These are phyloP conservation scores for Spergularia marina DNA, from an alignment of 148 eudicot species.

Conservation along the genomic window DNA sequence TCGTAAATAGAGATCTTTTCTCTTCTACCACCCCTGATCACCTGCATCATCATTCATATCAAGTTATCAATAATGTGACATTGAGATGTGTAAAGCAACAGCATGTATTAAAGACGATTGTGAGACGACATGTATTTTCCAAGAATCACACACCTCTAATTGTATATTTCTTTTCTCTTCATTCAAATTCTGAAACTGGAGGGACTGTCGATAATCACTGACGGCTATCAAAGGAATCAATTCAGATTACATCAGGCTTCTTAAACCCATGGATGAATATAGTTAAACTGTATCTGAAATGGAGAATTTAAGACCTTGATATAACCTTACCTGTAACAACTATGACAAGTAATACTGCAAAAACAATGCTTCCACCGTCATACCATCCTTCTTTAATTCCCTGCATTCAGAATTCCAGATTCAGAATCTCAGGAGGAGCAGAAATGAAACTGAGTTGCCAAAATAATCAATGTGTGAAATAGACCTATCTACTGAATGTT, in stretches of 20 bases:
- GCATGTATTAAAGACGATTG: no score
- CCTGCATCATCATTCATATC: constrained; percentile 34
- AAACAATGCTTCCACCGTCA: constrained; percentile 95
- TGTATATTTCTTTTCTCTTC: constrained; percentile 82
- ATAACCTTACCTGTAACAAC: constrained; percentile 60
- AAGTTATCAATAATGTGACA: background rate
- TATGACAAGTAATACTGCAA: constrained; percentile 88
- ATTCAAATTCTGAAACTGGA: constrained; percentile 82
- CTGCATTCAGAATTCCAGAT: constrained; percentile 32
- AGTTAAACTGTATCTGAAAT: background rate
- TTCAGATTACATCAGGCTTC: background rate
- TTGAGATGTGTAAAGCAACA: background rate
- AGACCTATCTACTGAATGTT: background rate
- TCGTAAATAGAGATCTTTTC: constrained; percentile 81
- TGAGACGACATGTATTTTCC: no score
- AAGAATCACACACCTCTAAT: constrained; percentile 52
- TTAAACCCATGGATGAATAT: no score
- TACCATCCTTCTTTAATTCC: constrained; percentile 84
- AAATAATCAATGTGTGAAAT: background rate
- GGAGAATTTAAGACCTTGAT: background rate
- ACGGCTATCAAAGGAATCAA: constrained; percentile 42
- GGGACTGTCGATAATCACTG: constrained; percentile 88
- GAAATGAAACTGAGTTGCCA: background rate
- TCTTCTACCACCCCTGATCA: constrained; percentile 86
- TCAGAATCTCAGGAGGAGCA: background rate